Base-by-base conservation (phyloP, 768 basidiomycete genomes). In the Suillus discolor region DNA sequence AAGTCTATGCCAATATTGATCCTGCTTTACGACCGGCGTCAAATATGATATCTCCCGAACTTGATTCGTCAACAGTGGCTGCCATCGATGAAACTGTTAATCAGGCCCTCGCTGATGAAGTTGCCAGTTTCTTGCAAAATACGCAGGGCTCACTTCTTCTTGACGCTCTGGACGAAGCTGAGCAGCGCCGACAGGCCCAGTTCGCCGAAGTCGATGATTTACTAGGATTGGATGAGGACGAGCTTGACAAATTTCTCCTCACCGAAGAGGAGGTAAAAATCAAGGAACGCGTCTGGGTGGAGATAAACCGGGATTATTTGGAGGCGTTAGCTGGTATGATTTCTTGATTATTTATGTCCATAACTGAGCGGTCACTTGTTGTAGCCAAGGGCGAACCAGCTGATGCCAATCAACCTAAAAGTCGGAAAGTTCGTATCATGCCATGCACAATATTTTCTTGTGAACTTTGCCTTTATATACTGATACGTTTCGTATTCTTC, bases 251-350 rank as follows among this genome's bases (percentile, higher is more conserved):
- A 31, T 91, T 97, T 73, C 79, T 94, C 63, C 78, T 96, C 28
- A 87, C 84, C 9, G 89, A 90, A 42, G 91, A 90, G 28, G 95
- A 97, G 76, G 90, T 93, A 4, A 87, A 82, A 74, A 82, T 94
- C 72, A 98, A 93, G 76, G 93, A 94, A 75, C 88, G 93, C 13
- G 87, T 97, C 1, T 98, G 96, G 96, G 94, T 96, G 57, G 94
- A 96, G 78, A 81, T 94, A 71, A 97, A 97, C 75, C 85, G 85
- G 70, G 96, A 97, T 39, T 98, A 97, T 75, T 79, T 98, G 42
- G 91, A 95, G 73, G 89, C 90, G 18, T 81, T 96, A 41, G 95
- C 94, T 62, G 92, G 94, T 71, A 66, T 45, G 41, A 68, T 65
- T 70, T 49, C 25, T 25, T 59, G 41, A 61, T 59, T 23, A 57